Base-by-base conservation (phyloP, 73 alveolate genomes). In the Stentor roeselii region DNA sequence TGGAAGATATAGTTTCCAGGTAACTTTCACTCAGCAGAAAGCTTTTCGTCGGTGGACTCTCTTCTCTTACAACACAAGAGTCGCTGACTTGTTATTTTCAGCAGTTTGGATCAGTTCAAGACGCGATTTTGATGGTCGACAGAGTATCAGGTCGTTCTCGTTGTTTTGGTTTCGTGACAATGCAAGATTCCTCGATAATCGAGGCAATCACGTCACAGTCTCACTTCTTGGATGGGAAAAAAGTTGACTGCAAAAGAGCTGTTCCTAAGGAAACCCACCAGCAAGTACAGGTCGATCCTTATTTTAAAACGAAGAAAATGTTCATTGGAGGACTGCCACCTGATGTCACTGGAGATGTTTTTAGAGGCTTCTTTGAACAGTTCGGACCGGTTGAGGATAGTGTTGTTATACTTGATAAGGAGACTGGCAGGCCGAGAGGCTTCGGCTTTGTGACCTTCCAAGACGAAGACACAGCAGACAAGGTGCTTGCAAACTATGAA, bases 251-350 rank as follows among this genome's bases (percentile, higher is more conserved):
- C 78, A 90, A 90, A 58, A 59, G 36, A 3, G 93, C 96, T 1
- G 88, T 84, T 6, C 93, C 93, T 1, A 83, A 88, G 60, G 91
- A 85, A 58, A 36, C 6, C 3, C 42, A 34, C 39, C 75, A 75
- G 37, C 76, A 85, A 40, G 27, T 41, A 38, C 34, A 3, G 6
- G 38, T 77, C 6, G 58, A 6, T 59, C 59, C 92, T 37, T 21
- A 40, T 3, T 80, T 42, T 36, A 78, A 84, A 38, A 74, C 83
- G 4, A 59, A 90, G 59, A 90, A 92, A 60, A 88, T 92, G 14
- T 92, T 92, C 77, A 92, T 90, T 32, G 97, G 97, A 3, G 97
- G 97, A 3, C 85, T 92, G 3, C 97, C 93, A 3, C 97, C 93
- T 74, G 89, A 84, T 39, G 86, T 92, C 31, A 58, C 86, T 3